phyloP scores from a whole-genome alignment of 371 early-diverging fungal species.

The Haplosporangium sp. region DNA sequence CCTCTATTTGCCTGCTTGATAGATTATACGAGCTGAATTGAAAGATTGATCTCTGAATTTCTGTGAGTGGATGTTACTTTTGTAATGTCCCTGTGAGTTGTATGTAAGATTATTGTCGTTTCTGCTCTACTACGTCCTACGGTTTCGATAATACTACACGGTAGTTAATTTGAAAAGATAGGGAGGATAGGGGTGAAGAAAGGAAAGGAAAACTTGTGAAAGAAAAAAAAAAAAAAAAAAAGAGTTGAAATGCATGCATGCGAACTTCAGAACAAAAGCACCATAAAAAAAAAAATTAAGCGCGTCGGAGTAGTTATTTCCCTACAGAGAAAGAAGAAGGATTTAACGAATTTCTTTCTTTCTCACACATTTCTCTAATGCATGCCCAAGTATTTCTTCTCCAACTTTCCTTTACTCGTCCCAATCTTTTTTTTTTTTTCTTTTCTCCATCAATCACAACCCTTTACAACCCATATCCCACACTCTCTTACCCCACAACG shows the following conservation, averaged over 20 bases:
- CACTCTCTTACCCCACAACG: background rate
- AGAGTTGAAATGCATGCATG: background rate
- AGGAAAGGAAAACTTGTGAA: background rate
- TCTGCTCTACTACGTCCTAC: background rate
- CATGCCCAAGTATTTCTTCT: background rate
- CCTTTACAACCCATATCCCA: too few relatives aligned
- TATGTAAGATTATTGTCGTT: background rate
- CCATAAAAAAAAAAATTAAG: background rate
- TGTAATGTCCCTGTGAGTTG: background rate
- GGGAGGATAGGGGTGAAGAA: background rate
- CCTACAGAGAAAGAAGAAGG: background rate
- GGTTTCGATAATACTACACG: background rate
- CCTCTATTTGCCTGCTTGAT: background rate
- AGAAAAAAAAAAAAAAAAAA: background rate
- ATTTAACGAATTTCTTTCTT: slow-evolving; percentile 2
- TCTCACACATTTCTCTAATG: slow-evolving; percentile 4
- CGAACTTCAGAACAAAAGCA: too few relatives aligned
- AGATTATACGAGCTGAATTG: background rate
- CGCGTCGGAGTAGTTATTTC: background rate
- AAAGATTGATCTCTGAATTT: background rate
- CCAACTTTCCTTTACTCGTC: background rate
- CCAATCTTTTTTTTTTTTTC: background rate
- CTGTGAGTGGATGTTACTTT: background rate
- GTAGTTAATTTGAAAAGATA: background rate
- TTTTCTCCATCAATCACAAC: slow-evolving; percentile 9